A percentile compares a stretch with the other conserved stretches of the same genome.
Evolutionary conservation across 192 early-diverging fungal species (phyloP).

Genomic region (Coemansia asiatica): DNA sequence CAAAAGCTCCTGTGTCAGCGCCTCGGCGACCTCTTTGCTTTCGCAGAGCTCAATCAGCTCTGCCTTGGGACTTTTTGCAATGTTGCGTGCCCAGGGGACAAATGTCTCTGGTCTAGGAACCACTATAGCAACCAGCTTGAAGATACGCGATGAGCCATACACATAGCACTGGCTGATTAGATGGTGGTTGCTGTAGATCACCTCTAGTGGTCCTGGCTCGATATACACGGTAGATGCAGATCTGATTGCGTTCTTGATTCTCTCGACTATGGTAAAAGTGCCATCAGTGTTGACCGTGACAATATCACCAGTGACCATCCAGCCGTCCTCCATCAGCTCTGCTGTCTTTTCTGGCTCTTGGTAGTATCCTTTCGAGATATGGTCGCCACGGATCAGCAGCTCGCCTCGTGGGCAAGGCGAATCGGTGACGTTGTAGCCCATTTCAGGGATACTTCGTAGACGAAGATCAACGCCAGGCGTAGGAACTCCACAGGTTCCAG

Average conservation of each 20-base stretch:
- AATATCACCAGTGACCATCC: conserved; percentile 81
- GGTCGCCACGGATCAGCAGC: too few relatives aligned
- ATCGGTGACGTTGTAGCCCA: too few relatives aligned
- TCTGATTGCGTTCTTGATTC: conserved; percentile 74
- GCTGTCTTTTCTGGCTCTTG: conserved; percentile 71
- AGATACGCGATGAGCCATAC: conserved; percentile 56
- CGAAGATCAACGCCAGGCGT: too few relatives aligned
- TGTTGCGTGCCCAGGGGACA: conserved; percentile 37
- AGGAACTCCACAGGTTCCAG: too few relatives aligned
- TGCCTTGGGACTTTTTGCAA: background rate
- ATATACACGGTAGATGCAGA: conserved; percentile 80
- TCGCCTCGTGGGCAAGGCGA: too few relatives aligned
- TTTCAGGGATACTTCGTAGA: too few relatives aligned
- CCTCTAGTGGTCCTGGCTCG: conserved; percentile 84
- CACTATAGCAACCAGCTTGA: conserved; percentile 53
- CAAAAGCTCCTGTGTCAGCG: background rate
- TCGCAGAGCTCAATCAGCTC: conserved; percentile 2
- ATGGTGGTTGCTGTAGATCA: conserved; percentile 49
- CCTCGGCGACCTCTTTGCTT: background rate
- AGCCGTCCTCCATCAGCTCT: conserved; percentile 70
- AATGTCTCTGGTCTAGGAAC: conserved; percentile 60
- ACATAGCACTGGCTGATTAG: conserved; percentile 58
- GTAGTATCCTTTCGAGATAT: conserved; percentile 60
- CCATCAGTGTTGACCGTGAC: conserved; percentile 66
- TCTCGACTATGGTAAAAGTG: conserved; percentile 67